Evolutionary conservation across 768 basidiomycete species (phyloP).

Genomic region (Boletellus emodensis): DNA sequence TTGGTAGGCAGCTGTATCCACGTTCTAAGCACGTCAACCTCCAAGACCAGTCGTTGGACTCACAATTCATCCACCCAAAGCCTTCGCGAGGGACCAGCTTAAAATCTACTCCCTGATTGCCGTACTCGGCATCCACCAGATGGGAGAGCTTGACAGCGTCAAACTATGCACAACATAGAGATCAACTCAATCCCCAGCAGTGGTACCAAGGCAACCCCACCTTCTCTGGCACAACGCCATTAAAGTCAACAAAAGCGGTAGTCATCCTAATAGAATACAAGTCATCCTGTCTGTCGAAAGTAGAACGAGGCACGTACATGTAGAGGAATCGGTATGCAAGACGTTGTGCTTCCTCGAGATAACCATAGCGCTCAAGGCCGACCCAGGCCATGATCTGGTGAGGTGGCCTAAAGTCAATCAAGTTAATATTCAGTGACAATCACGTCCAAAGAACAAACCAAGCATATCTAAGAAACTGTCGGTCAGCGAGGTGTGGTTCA

Average conservation of each 20-base stretch:
- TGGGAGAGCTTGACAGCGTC: constrained; percentile 95
- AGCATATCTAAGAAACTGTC: constrained; percentile 49
- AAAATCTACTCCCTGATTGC: constrained; percentile 96
- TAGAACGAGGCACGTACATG: constrained; percentile 79
- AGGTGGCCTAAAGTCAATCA: constrained; percentile 61
- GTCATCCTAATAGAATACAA: constrained; percentile 63
- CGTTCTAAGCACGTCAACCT: constrained; percentile 1
- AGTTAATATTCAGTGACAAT: constrained; percentile 8
- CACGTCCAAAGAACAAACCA: constrained; percentile 40
- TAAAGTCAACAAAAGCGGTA: constrained; percentile 92
- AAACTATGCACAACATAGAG: constrained; percentile 47
- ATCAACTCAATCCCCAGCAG: background rate
- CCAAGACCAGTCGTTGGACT: constrained; percentile 20
- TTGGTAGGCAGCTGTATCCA: constrained; percentile 78
- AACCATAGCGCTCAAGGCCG: constrained; percentile 93
- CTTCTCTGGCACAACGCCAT: constrained; percentile 98
- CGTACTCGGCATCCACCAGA: constrained; percentile 95
- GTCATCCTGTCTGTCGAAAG: constrained; percentile 1
- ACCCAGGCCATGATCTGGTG: constrained; percentile 99
- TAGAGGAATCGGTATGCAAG: constrained; percentile 96
- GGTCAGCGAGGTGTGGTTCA: constrained; percentile 6
- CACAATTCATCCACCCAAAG: constrained; percentile 98
- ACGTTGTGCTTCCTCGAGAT: constrained; percentile 87
- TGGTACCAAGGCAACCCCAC: constrained; percentile 29
- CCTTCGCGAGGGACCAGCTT: constrained; percentile 96